Conservation (phyloP, 2,329 filamentous ascomycete species). For the Chaetomium sp. region DNA sequence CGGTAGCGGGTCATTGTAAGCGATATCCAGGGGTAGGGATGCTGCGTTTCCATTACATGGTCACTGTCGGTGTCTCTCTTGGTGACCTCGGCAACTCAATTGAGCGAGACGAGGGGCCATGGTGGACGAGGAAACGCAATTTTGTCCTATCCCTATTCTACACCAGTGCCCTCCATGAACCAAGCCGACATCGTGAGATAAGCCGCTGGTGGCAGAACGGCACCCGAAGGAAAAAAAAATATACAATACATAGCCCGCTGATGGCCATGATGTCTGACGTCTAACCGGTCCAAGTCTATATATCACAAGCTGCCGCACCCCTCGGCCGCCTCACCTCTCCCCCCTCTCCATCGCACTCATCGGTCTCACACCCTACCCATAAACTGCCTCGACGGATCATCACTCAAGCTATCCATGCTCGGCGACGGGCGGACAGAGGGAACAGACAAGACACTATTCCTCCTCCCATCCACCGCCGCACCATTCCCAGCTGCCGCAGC, state of each 20-base stretch:
- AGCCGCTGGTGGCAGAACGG: background rate
- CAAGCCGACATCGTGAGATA: too few species aligned
- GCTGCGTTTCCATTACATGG: too few species aligned
- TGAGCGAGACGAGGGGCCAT: background rate
- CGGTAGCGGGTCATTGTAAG: background rate
- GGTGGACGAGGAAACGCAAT: background rate
- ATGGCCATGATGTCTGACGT: background rate
- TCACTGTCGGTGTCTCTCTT: too few species aligned
- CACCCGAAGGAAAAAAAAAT: background rate
- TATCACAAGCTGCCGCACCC: background rate
- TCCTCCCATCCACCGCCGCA: constrained; percentile 14
- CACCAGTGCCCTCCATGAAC: background rate
- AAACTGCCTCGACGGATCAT: constrained; percentile 34
- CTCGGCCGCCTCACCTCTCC: background rate
- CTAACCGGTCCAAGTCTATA: constrained; percentile 15
- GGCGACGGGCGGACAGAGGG: constrained; percentile 20
- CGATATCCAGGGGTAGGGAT: too few species aligned
- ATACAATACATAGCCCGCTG: constrained; percentile 19
- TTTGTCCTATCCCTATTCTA: background rate
- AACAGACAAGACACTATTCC: constrained; percentile 28
- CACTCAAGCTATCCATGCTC: constrained; percentile 32
- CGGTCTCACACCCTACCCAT: constrained; percentile 30
- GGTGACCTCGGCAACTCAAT: background rate
- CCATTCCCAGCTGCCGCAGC: background rate
- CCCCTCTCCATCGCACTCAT: constrained; percentile 15